Percentiles rank a stretch among this genome's conserved stretches.
phyloP scores from a whole-genome alignment of 441 rosid genomes.

The California macrophylla region DNA sequence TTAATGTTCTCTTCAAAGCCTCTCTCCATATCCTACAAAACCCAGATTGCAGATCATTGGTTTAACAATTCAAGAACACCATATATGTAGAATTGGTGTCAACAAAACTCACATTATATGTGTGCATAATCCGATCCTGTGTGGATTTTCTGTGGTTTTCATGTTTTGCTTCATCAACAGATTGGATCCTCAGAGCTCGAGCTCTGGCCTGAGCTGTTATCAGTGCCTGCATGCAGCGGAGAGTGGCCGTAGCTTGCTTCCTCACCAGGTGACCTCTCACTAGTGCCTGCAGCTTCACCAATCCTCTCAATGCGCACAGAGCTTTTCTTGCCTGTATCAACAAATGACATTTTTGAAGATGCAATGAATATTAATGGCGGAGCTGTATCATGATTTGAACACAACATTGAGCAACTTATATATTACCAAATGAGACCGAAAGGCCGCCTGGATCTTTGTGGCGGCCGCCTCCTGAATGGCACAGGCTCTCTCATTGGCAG shows the following conservation, averaged over 20 bases:
- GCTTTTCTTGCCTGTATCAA: slow-evolving; percentile 73
- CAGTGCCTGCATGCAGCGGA: slow-evolving; percentile 53
- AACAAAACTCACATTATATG: slow-evolving; percentile 34
- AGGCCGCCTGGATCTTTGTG: slow-evolving; percentile 64
- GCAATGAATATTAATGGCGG: too few relatives aligned
- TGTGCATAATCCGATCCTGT: slow-evolving; percentile 28
- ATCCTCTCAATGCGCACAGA: slow-evolving; percentile 50
- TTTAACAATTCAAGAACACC: not conserved
- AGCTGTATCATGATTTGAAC: not conserved
- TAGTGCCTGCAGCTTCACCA: slow-evolving; percentile 60
- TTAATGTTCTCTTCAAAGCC: slow-evolving; percentile 57
- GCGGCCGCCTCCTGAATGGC: slow-evolving; percentile 54
- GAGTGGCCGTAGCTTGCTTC: slow-evolving; percentile 57
- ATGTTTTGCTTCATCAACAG: slow-evolving; percentile 37
- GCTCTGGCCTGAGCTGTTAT: slow-evolving; percentile 50
- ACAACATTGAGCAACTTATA: not conserved
- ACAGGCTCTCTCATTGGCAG: slow-evolving; percentile 25
- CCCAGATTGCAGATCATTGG: not conserved
- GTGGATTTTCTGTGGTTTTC: slow-evolving; percentile 40
- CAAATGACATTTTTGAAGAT: not conserved
- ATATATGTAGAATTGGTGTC: not conserved
- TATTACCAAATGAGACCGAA: slow-evolving; percentile 71
- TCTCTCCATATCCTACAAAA: slow-evolving; percentile 39
- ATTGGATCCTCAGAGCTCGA: slow-evolving; percentile 46
- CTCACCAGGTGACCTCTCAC: slow-evolving; percentile 61